phyloP scores from a whole-genome alignment of 805 yeast species.

The Pichia occidentalis region DNA sequence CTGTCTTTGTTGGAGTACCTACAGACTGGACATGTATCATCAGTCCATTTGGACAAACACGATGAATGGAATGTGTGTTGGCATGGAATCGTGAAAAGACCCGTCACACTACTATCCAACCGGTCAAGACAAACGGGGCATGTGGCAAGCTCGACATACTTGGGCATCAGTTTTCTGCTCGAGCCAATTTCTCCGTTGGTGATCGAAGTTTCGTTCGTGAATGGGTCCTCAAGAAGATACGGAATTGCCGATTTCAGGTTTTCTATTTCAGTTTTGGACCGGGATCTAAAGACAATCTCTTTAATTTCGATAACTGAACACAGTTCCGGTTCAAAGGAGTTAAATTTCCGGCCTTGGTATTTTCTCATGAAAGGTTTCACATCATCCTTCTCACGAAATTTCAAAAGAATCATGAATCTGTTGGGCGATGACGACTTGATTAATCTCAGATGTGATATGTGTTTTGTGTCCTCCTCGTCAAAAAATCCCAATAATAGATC shows the following conservation, averaged over 20 bases:
- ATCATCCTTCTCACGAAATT: slow-evolving; percentile 49
- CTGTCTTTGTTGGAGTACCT: slow-evolving; percentile 54
- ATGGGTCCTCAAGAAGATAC: slow-evolving; percentile 66
- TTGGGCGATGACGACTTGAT: slow-evolving; percentile 58
- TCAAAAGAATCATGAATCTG: slow-evolving; percentile 71
- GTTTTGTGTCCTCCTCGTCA: slow-evolving; percentile 50
- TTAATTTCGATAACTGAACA: slow-evolving; percentile 74
- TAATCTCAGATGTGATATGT: slow-evolving; percentile 66
- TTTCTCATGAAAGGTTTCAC: slow-evolving; percentile 61
- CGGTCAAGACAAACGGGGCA: slow-evolving; percentile 91
- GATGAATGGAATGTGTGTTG: slow-evolving; percentile 91
- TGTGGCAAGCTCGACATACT: slow-evolving; percentile 62
- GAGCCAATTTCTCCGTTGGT: too few species aligned
- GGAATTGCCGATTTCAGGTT: slow-evolving; percentile 40
- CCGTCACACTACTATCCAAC: slow-evolving; percentile 75
- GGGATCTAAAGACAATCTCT: slow-evolving; percentile 41
- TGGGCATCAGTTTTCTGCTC: too few species aligned
- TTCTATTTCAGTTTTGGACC: slow-evolving; percentile 6
- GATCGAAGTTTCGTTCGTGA: slow-evolving; percentile 39
- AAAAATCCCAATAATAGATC: slow-evolving; percentile 71
- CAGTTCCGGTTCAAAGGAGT: slow-evolving; percentile 81
- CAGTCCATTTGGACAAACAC: slow-evolving; percentile 83
- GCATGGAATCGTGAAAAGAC: slow-evolving; percentile 80
- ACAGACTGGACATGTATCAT: slow-evolving; percentile 87
- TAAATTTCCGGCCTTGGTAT: slow-evolving; percentile 70